Evolutionary conservation across 2,329 filamentous ascomycete species (phyloP).

Genomic region (Microdochium nivale): DNA sequence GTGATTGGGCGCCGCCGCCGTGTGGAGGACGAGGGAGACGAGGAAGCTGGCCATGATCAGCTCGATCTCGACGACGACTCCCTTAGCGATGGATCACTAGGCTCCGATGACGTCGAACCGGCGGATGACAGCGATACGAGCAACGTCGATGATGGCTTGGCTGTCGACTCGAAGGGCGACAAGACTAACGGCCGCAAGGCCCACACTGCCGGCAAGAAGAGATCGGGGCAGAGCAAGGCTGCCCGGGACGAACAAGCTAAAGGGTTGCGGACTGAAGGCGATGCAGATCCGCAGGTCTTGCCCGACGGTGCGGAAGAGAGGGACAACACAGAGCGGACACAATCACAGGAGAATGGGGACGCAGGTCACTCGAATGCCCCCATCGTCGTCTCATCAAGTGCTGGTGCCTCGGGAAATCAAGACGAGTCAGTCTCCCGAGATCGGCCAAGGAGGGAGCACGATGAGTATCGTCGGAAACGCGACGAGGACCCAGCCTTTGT

Average conservation of each 20-base stretch:
- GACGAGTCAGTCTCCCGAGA: constrained; percentile 48
- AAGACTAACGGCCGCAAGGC: constrained; percentile 11
- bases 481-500: constrained; percentile 90
- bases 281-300: constrained; percentile 49
- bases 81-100: constrained; percentile 53
- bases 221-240: background rate
- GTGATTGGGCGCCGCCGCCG: constrained; percentile 59
- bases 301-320: constrained; percentile 42
- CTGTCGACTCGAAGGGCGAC: constrained; percentile 27
- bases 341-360: constrained; percentile 29
- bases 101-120: constrained; percentile 52
- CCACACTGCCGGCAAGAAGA: background rate
- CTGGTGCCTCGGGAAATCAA: constrained; percentile 29
- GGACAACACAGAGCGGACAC: constrained; percentile 28
- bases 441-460: constrained; percentile 73
- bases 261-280: too few species aligned
- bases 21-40: constrained; percentile 63
- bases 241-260: background rate
- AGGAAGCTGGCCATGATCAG: constrained; percentile 49
- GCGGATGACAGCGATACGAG: constrained; percentile 57
- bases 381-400: constrained; percentile 45
- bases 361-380: constrained; percentile 33
- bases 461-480: constrained; percentile 80
- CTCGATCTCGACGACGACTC: constrained; percentile 58
- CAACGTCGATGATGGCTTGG: constrained; percentile 46